phyloP scores from a whole-genome alignment of 129 eudicot genomes.

The Lactuca sativa region DNA sequence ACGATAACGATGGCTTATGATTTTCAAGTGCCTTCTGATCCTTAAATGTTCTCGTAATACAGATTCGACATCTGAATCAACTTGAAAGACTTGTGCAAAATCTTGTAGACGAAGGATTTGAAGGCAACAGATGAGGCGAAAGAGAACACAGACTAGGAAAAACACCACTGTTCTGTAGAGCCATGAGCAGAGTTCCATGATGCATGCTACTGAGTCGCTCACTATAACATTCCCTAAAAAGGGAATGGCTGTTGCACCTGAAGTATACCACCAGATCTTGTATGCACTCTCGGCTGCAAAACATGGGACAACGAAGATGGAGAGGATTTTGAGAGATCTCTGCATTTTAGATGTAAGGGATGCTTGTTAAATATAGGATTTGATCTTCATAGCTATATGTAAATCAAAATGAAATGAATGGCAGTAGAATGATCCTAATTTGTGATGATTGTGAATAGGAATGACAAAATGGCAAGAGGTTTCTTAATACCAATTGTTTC shows the following conservation, averaged over 20 bases:
- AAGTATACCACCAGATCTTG: conserved; percentile 90
- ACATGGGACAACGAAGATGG: conserved; percentile 73
- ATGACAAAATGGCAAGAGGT: background rate
- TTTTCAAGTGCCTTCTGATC: conserved; percentile 69
- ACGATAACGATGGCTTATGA: conserved; percentile 85
- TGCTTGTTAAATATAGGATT: background rate
- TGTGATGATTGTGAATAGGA: background rate
- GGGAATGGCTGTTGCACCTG: conserved; percentile 76
- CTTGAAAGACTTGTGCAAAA: conserved; percentile 68
- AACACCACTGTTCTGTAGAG: conserved; percentile 73
- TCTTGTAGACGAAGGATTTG: conserved; percentile 85
- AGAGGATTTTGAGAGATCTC: conserved; percentile 73
- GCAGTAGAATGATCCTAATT: background rate
- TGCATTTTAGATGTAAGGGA: conserved; percentile 38
- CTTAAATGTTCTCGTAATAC: conserved; percentile 75
- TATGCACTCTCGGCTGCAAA: conserved; percentile 73
- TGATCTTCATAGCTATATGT: background rate
- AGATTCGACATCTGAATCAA: conserved; percentile 63
- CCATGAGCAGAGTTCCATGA: conserved; percentile 79
- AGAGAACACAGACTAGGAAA: conserved; percentile 81
- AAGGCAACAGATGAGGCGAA: conserved; percentile 86
- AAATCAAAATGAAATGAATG: background rate
- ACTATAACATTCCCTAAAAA: conserved; percentile 68
- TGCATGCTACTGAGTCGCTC: conserved; percentile 71
- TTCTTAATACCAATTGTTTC: background rate